Percentiles rank a stretch among this genome's conserved stretches.
Evolutionary conservation across 768 basidiomycete genomes (phyloP).

Genomic region (Porphyrellus cyaneotinctus): DNA sequence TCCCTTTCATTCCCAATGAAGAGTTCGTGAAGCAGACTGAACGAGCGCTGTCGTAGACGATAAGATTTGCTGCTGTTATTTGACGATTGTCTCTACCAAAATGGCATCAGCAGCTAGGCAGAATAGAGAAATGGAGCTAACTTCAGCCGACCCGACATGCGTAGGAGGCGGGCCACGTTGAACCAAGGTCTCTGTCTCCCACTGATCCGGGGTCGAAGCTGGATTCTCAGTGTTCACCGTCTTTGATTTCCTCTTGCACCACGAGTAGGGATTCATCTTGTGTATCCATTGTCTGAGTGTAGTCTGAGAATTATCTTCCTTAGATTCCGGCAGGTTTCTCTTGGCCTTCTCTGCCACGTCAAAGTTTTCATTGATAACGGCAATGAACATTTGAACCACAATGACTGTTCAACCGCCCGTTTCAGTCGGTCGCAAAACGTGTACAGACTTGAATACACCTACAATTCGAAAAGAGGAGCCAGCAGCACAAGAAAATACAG

Average conservation of each 20-base stretch:
- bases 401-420: conserved; percentile 54
- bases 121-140: conserved; percentile 16
- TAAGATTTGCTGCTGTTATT: conserved; percentile 32
- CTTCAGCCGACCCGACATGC: conserved; percentile 27
- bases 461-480: conserved; percentile 95
- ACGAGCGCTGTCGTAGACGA: conserved; percentile 54
- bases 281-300: conserved; percentile 55
- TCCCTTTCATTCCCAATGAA: conserved; percentile 54
- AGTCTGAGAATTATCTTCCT: conserved; percentile 52
- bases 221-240: conserved; percentile 66
- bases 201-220: conserved; percentile 71
- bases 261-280: conserved; percentile 83
- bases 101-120: conserved; percentile 10
- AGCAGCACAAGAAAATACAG: conserved; percentile 68
- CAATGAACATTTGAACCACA: conserved; percentile 92
- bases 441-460: conserved; percentile 25
- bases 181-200: conserved; percentile 72
- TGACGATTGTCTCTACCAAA: conserved; percentile 17
- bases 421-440: background rate
- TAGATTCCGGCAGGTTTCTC: conserved; percentile 71
- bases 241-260: conserved; percentile 69
- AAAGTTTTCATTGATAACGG: conserved; percentile 96
- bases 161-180: conserved; percentile 49
- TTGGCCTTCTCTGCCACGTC: conserved; percentile 89
- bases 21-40: conserved; percentile 58